phyloP scores from a whole-genome alignment of 2,329 filamentous ascomycete genomes.

The Coniella vitis region DNA sequence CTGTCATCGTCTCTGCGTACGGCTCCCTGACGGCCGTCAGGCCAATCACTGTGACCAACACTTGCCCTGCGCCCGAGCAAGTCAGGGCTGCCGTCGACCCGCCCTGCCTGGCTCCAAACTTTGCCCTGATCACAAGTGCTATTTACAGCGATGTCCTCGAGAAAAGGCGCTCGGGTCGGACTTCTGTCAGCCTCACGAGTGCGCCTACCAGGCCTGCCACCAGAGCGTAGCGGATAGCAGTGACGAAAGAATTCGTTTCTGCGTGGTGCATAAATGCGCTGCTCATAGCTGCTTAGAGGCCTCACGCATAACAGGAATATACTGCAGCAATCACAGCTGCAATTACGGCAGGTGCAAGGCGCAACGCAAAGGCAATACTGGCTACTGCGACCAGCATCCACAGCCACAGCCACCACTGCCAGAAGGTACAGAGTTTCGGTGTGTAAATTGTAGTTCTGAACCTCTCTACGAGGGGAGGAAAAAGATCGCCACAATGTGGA shows the following conservation, averaged over 20 bases:
- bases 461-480: too few relatives aligned
- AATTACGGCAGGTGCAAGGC: slow-evolving; percentile 4
- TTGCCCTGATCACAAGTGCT: slow-evolving; percentile 13
- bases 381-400: slow-evolving; percentile 7
- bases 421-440: too few relatives aligned
- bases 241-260: slow-evolving; percentile 4
- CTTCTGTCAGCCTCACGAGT: slow-evolving; percentile 12
- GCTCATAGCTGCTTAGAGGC: slow-evolving; percentile 1
- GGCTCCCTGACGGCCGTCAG: slow-evolving; percentile 3
- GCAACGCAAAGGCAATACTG: neutral
- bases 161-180: slow-evolving; percentile 4
- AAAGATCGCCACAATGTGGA: too few relatives aligned
- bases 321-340: slow-evolving; percentile 9
- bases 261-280: slow-evolving; percentile 8
- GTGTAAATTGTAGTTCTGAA: too few relatives aligned
- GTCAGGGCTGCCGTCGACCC: slow-evolving; percentile 4
- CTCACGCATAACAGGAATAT: neutral
- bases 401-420: too few relatives aligned
- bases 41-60: slow-evolving; percentile 9
- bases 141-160: slow-evolving; percentile 1
- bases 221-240: slow-evolving; percentile 9
- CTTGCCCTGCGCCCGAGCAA: slow-evolving; percentile 1
- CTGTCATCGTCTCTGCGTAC: slow-evolving; percentile 3
- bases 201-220: slow-evolving; percentile 1
- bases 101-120: neutral